Evolutionary conservation across 495 filamentous ascomycete species (phyloP), one percentile per base, ranked within the genome.

Genomic region (Tuber calosporum): DNA sequence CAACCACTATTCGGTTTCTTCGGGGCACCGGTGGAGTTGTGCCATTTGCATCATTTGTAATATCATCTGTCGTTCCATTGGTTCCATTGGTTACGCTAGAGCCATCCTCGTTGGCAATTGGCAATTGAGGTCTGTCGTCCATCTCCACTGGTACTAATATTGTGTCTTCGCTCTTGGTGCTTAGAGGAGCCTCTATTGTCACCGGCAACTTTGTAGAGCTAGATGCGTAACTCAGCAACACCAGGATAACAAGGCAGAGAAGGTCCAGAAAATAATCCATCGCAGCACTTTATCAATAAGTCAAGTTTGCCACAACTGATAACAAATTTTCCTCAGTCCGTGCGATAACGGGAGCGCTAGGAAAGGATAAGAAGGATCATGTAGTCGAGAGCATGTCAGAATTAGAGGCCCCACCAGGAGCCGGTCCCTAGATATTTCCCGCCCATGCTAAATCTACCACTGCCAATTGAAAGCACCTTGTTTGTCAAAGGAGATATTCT

Each of bases 1-100:
- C 92, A 42, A 98, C 88, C 0, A 97, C 93, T 43, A 97, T 85
- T 79, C 86, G 90, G 77, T 93, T 92, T 70, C 90, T 36, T 39
- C 15, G 22, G n/a, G 53, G 19, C 26, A 22, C 6, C 34, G 34
- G 43, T 68, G 13, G 4, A 30, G 30, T 19, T 40, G 37, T 13
- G 26, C 39, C 71, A 5, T 48, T 53, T 53, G 42, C 4, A 22
- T 11, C n/a, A 68, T 41, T 41, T 19, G 40, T 30, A 40, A n/a
- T 42, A 34, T 4, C n/a, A 15, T 62, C 6, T 11, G 42, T 30
- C 26, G n/a, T 30, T 42, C 19, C 68, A 11, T 43, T 43, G 68
- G 68, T 4, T 17, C 67, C 67, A 69, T 40, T 42, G 30, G 37
- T 1, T 34, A 34, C 53, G 17, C 4, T 19, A 26, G 17, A 39